phyloP scores from a whole-genome alignment of 2,329 filamentous ascomycete genomes.

The Trichoderma gracile region DNA sequence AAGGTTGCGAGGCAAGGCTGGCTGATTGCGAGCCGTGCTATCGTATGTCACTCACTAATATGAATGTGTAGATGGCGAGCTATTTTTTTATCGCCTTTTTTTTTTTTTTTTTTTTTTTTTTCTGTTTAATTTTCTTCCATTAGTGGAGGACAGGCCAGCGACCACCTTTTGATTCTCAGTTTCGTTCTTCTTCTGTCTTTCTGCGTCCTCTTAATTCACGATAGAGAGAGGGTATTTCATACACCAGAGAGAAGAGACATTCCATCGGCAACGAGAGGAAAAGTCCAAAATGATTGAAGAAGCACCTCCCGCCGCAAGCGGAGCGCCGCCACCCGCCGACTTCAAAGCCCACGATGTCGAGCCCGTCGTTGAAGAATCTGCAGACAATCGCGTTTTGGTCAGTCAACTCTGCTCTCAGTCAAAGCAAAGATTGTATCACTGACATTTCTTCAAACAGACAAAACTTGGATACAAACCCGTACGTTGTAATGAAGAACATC shows the following conservation, averaged over 20 bases:
- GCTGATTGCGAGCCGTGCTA: not conserved
- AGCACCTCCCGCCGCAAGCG: not conserved
- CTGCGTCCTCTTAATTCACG: too few species aligned
- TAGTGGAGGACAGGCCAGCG: not conserved
- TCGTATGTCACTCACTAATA: not conserved
- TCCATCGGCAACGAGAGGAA: not conserved
- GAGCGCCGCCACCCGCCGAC: not conserved
- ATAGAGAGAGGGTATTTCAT: too few species aligned
- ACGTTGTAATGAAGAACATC: not conserved
- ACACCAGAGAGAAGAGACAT: not conserved
- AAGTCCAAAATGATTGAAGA: slow-evolving; percentile 5
- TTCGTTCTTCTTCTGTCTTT: not conserved
- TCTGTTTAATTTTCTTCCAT: too few species aligned
- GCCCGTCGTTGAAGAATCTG: slow-evolving; percentile 5
- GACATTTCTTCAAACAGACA: slow-evolving; percentile 25
- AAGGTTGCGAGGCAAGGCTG: too few species aligned
- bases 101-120: too few species aligned
- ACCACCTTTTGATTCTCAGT: not conserved
- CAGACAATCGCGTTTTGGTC: slow-evolving; percentile 12
- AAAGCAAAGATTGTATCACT: not conserved
- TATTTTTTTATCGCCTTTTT: not conserved
- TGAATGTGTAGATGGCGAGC: not conserved
- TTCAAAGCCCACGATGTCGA: slow-evolving; percentile 9
- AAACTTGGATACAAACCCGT: slow-evolving; percentile 35
- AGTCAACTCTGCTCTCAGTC: not conserved